Conservation (phyloP, 2,329 filamentous ascomycete genomes). For the Paracorniculantispora psalliotae region DNA sequence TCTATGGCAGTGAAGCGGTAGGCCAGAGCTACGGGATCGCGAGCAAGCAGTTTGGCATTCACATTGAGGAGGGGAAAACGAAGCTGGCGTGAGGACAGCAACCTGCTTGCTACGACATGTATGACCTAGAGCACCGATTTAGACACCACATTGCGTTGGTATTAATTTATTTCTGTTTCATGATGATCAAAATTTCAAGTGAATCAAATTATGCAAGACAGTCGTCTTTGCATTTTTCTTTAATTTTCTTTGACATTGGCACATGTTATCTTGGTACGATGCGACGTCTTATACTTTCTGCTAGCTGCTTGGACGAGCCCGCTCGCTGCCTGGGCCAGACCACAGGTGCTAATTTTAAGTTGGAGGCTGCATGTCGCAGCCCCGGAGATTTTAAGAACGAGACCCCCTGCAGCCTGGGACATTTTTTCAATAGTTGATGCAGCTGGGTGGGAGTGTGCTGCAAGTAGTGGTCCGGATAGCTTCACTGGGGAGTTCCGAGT, state of each 20-base stretch:
- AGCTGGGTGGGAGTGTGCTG: not conserved
- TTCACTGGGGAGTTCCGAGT: not conserved
- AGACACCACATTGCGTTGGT: not conserved
- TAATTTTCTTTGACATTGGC: not conserved
- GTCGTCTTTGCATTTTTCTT: not conserved
- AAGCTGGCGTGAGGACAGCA: not conserved
- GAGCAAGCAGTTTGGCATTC: slow-evolving; percentile 36
- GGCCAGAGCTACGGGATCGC: slow-evolving; percentile 47
- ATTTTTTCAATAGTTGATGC: slow-evolving; percentile 1
- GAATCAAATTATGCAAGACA: not conserved
- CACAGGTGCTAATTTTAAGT: not conserved
- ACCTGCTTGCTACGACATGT: not conserved
- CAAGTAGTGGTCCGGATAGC: not conserved
- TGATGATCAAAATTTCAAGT: not conserved
- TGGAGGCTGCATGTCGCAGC: not conserved
- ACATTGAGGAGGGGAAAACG: slow-evolving; percentile 38
- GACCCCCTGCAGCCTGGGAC: not conserved
- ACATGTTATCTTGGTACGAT: not conserved
- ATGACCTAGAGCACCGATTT: not conserved
- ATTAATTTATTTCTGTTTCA: not conserved
- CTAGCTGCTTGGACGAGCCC: not conserved
- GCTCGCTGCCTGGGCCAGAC: not conserved
- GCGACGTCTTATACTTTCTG: not conserved
- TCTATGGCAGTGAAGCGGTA: slow-evolving; percentile 54
- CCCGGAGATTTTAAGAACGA: not conserved